These are phyloP conservation scores for Hyaloperonospora brassicae DNA, from an alignment of 352 stramenopile genomes.

Conservation along the genomic window DNA sequence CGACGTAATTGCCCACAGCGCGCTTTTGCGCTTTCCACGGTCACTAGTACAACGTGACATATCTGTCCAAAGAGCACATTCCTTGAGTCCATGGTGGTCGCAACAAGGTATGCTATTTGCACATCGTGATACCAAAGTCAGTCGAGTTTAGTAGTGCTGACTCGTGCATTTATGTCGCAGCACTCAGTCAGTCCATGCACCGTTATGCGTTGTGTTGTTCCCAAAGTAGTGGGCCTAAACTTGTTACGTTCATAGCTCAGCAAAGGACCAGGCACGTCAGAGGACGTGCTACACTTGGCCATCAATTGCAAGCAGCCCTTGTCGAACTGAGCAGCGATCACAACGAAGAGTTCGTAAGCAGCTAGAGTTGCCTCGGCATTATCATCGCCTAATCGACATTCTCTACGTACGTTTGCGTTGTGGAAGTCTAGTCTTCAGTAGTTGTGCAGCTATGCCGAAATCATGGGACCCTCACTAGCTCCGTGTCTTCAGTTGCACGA, in stretches of 20 bases:
- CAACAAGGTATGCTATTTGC: conserved; percentile 85
- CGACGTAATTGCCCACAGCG: conserved; percentile 30
- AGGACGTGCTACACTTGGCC: conserved; percentile 67
- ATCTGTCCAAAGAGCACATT: conserved; percentile 87
- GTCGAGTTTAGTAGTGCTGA: conserved; percentile 87
- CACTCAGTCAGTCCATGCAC: too few species aligned
- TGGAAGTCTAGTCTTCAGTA: conserved; percentile 40
- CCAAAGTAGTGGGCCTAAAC: conserved; percentile 50
- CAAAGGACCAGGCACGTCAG: conserved; percentile 32
- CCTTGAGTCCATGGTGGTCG: conserved; percentile 65
- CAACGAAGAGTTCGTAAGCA: conserved; percentile 19
- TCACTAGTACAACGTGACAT: conserved; percentile 54
- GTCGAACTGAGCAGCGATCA: neutral
- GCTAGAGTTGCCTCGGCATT: conserved; percentile 17
- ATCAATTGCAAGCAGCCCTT: neutral
- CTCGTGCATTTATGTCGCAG: conserved; percentile 74
- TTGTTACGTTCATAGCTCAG: conserved; percentile 52
- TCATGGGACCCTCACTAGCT: conserved; percentile 39
- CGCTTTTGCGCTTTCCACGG: conserved; percentile 24
- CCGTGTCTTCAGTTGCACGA: conserved; percentile 33
- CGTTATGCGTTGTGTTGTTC: conserved; percentile 62
- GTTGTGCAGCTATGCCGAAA: conserved; percentile 52
- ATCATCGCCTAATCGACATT: conserved; percentile 8
- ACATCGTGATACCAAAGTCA: conserved; percentile 79
- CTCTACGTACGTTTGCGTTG: too few species aligned